Evolutionary conservation across 148 eudicot species (phyloP).

Genomic region (Cornus kousa): DNA sequence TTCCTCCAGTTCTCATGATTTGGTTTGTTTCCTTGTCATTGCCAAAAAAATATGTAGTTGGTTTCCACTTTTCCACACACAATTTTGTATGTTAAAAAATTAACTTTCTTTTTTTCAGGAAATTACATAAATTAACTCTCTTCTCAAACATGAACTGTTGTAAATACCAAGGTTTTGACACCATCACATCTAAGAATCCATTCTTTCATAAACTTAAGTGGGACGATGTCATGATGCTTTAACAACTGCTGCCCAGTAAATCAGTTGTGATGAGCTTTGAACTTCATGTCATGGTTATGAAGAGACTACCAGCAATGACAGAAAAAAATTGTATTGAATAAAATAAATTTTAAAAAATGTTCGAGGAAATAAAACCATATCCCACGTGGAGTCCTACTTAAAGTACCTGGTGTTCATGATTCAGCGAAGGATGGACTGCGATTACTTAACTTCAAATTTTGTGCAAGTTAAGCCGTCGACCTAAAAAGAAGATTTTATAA

Average conservation of each 20-base stretch:
- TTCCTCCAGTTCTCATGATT: not conserved
- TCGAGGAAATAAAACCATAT: not conserved
- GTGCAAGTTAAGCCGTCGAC: too few relatives aligned
- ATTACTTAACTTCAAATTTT: not conserved
- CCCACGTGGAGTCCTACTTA: not conserved
- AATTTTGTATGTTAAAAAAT: too few relatives aligned
- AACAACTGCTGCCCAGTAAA: not conserved
- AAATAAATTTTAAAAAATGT: too few relatives aligned
- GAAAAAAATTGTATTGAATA: too few relatives aligned
- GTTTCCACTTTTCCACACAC: too few relatives aligned
- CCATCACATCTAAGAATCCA: not conserved
- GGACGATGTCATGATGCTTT: not conserved
- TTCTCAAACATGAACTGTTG: too few relatives aligned
- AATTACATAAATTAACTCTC: too few relatives aligned
- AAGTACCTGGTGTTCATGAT: not conserved
- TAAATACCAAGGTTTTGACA: not conserved
- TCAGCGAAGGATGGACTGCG: not conserved
- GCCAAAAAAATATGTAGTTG: too few relatives aligned
- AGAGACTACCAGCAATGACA: not conserved
- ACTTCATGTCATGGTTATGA: not conserved
- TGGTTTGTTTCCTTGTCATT: too few relatives aligned
- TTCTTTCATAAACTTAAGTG: not conserved
- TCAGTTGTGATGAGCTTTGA: not conserved
- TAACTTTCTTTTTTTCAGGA: too few relatives aligned
- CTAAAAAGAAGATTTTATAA: too few relatives aligned